Conservation (phyloP, 2,329 filamentous ascomycete genomes). For the Hypoxylon sp. region DNA sequence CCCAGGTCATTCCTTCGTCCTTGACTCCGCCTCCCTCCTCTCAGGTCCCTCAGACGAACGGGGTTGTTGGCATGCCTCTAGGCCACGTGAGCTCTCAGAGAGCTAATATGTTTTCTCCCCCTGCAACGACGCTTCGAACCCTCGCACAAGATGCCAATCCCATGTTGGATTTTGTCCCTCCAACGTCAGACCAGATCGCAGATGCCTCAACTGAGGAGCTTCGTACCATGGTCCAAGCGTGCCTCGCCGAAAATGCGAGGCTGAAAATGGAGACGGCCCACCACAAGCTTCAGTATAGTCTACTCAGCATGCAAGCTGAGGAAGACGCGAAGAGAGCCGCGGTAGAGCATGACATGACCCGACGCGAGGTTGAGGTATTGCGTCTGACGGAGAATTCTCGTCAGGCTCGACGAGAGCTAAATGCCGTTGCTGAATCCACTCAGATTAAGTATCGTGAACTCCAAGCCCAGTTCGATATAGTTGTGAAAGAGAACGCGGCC, state of each 20-base stretch:
- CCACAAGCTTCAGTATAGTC: slow-evolving; percentile 89
- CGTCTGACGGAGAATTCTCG: slow-evolving; percentile 79
- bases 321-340: slow-evolving; percentile 88
- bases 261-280: slow-evolving; percentile 88
- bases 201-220: slow-evolving; percentile 70
- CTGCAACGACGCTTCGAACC: slow-evolving; percentile 60
- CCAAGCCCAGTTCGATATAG: slow-evolving; percentile 75
- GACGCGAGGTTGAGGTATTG: slow-evolving; percentile 87
- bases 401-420: slow-evolving; percentile 70
- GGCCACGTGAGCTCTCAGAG: slow-evolving; percentile 61
- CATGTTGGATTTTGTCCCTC: slow-evolving; percentile 62
- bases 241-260: slow-evolving; percentile 69
- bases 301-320: slow-evolving; percentile 85
- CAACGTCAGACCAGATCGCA: slow-evolving; percentile 65
- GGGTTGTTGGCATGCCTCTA: slow-evolving; percentile 49
- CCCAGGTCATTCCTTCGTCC: slow-evolving; percentile 68
- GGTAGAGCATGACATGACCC: slow-evolving; percentile 93
- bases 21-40: slow-evolving; percentile 71
- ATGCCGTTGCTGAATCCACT: slow-evolving; percentile 66
- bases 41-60: slow-evolving; percentile 59
- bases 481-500: slow-evolving; percentile 75
- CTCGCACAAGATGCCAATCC: slow-evolving; percentile 33
- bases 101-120: slow-evolving; percentile 67
- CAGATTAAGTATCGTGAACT: slow-evolving; percentile 72
- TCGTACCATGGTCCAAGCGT: slow-evolving; percentile 68